Conservation (phyloP, 140 eudicot genomes). For the Cichorium intybus region DNA sequence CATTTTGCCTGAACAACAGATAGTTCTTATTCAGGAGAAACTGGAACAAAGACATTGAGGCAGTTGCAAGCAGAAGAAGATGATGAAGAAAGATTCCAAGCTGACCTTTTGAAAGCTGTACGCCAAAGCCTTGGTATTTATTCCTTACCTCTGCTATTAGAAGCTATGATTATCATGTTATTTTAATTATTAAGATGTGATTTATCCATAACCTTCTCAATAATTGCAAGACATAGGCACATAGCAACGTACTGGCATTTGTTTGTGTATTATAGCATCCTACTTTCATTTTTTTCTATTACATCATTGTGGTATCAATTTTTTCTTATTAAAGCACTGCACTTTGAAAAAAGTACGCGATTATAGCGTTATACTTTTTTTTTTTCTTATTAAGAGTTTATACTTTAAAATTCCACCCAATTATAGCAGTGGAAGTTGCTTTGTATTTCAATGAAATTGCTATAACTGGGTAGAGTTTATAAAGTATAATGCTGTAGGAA, state of each 20-base stretch:
- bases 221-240: no score
- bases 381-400: no score
- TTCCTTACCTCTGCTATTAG: not conserved
- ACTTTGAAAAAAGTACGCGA: no score
- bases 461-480: no score
- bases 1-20: conserved; percentile 29
- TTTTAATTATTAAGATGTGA: not conserved
- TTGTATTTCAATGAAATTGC: not conserved
- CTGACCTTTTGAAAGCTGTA: conserved; percentile 91
- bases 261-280: not conserved
- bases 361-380: no score
- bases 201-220: no score
- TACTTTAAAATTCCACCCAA: not conserved
- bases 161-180: no score
- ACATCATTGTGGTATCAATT: no score
- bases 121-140: conserved; percentile 92
- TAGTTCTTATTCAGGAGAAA: conserved; percentile 29
- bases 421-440: not conserved
- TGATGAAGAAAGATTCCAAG: conserved; percentile 90
- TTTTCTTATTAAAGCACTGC: no score
- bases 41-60: conserved; percentile 45
- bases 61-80: conserved; percentile 76
- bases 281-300: not conserved
- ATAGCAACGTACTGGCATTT: not conserved
- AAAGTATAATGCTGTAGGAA: not conserved